phyloP scores from a whole-genome alignment of 73 alveolate species.

The Diophrys appendiculata region DNA sequence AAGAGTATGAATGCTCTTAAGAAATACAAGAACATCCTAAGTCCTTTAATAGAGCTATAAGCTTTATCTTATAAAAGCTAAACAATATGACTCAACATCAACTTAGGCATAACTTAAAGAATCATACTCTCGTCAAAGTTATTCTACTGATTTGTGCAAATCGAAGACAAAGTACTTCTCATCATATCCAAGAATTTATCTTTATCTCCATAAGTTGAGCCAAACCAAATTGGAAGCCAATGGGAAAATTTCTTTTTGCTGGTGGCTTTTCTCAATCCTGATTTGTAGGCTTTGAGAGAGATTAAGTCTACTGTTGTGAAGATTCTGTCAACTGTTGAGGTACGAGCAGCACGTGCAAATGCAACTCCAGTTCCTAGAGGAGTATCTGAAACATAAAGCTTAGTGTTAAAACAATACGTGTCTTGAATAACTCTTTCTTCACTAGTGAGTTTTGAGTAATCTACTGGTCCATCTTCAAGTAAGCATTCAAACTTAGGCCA shows the following conservation, averaged over 20 bases:
- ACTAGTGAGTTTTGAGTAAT: slow-evolving; percentile 42
- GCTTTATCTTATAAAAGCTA: slow-evolving; percentile 81
- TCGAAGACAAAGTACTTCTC: slow-evolving; percentile 71
- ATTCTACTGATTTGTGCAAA: slow-evolving; percentile 72
- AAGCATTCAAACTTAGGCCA: slow-evolving; percentile 55
- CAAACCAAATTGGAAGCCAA: slow-evolving; percentile 92
- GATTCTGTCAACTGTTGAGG: slow-evolving; percentile 80
- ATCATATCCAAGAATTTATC: slow-evolving; percentile 76
- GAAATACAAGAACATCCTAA: slow-evolving; percentile 81
- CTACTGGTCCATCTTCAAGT: slow-evolving; percentile 56
- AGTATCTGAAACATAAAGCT: slow-evolving; percentile 74
- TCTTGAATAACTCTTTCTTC: slow-evolving; percentile 60
- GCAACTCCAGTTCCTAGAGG: slow-evolving; percentile 85
- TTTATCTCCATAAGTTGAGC: slow-evolving; percentile 56
- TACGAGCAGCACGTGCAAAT: slow-evolving; percentile 80
- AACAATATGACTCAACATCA: slow-evolving; percentile 72
- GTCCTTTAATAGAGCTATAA: slow-evolving; percentile 83
- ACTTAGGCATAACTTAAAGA: slow-evolving; percentile 83
- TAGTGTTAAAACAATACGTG: slow-evolving; percentile 86
- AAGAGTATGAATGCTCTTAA: slow-evolving; percentile 80
- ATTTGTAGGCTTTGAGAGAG: slow-evolving; percentile 85
- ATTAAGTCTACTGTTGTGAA: slow-evolving; percentile 87
- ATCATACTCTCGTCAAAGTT: slow-evolving; percentile 80
- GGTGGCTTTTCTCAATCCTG: slow-evolving; percentile 82
- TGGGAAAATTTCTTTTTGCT: slow-evolving; percentile 84